Evolutionary conservation across 225 moss, liverwort and hornwort genomes (phyloP).

Genomic region (Sphagnum contortum): DNA sequence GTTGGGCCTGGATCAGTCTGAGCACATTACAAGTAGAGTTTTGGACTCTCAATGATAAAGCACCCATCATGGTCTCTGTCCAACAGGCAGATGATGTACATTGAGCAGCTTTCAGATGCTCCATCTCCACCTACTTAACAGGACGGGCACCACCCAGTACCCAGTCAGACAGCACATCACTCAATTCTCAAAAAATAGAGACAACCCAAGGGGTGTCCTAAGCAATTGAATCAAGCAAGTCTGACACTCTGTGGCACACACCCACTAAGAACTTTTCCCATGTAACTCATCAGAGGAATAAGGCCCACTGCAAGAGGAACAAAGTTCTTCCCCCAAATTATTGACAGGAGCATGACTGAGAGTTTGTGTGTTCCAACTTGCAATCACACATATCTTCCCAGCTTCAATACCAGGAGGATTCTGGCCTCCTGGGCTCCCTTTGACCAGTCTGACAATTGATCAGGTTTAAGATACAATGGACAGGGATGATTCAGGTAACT

Average conservation of each 20-base stretch:
- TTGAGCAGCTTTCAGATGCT: constrained; percentile 90
- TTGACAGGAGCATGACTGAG: constrained; percentile 92
- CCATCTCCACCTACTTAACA: constrained; percentile 88
- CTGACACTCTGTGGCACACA: constrained; percentile 93
- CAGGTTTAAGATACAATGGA: too few relatives aligned
- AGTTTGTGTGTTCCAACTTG: constrained; percentile 78
- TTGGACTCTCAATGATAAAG: constrained; percentile 76
- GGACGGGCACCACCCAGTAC: constrained; percentile 1
- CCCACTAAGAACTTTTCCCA: constrained; percentile 73
- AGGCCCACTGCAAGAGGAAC: constrained; percentile 72
- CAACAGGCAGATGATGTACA: constrained; percentile 71
- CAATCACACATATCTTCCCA: constrained; percentile 72
- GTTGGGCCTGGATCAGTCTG: constrained; percentile 35
- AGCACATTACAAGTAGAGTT: constrained; percentile 77
- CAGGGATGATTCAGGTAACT: too few relatives aligned
- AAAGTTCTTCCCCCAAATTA: constrained; percentile 64
- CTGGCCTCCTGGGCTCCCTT: constrained; percentile 38
- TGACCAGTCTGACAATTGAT: constrained; percentile 42
- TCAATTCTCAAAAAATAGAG: too few relatives aligned
- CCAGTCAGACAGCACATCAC: too few relatives aligned
- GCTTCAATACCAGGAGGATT: constrained; percentile 52
- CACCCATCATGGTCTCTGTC: constrained; percentile 74
- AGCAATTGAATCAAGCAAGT: constrained; percentile 80
- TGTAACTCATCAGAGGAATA: constrained; percentile 71
- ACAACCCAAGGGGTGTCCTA: constrained; percentile 69